Percentiles rank a stretch among this genome's conserved stretches.
Conservation (phyloP, 768 basidiomycete species). For the Kwoniella bestiolae region DNA sequence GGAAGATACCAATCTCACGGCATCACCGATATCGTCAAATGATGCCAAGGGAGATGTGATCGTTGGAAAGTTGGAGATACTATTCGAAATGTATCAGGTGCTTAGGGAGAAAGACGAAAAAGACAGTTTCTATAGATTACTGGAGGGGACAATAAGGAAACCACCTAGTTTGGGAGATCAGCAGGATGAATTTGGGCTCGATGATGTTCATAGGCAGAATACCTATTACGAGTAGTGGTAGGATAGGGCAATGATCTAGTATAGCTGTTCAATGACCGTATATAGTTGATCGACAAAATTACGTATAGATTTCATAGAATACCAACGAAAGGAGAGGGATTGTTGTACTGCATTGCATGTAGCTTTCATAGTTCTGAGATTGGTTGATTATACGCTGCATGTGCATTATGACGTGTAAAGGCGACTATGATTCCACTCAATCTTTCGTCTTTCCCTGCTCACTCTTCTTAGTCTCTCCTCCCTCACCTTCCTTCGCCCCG, state of each 20-base stretch:
- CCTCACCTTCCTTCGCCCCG: background rate
- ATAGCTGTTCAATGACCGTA: no score
- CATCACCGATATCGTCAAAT: background rate
- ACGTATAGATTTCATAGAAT: no score
- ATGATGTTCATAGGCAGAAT: constrained; percentile 13
- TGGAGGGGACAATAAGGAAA: constrained; percentile 16
- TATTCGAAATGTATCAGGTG: constrained; percentile 23
- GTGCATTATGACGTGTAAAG: no score
- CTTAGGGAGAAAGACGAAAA: constrained; percentile 13
- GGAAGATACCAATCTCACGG: background rate
- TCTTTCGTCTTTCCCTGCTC: no score
- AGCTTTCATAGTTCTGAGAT: no score
- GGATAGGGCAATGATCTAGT: no score
- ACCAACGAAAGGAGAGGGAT: no score
- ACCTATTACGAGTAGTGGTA: constrained; percentile 21
- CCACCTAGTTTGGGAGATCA: background rate
- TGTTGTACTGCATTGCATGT: no score
- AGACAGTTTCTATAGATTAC: constrained; percentile 17
- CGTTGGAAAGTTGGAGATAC: constrained; percentile 14
- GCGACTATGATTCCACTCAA: no score
- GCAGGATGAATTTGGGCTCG: constrained; percentile 3
- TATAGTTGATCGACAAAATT: background rate
- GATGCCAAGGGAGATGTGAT: background rate
- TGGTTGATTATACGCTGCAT: no score
- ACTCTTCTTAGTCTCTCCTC: background rate